Percentiles rank a stretch among this genome's conserved stretches.
These are phyloP conservation scores for Microdochium paspali DNA, from an alignment of 2,329 filamentous ascomycete genomes.

Conservation along the genomic window DNA sequence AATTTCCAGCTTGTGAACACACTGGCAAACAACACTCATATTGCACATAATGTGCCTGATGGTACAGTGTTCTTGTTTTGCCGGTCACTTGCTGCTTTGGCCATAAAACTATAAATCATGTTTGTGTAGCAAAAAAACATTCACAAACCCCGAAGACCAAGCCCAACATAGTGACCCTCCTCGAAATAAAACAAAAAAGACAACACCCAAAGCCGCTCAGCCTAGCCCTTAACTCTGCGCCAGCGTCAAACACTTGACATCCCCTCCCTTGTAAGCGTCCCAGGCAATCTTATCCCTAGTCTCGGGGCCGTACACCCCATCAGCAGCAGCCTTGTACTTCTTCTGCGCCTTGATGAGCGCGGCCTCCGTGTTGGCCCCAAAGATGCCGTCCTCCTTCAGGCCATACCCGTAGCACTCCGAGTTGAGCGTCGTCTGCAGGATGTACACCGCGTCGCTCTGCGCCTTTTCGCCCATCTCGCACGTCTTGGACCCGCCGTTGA, in stretches of 20 bases:
- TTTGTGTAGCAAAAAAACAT: too few relatives aligned
- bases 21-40: too few relatives aligned
- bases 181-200: too few relatives aligned
- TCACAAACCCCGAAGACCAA: too few relatives aligned
- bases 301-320: constrained; percentile 5
- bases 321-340: constrained; percentile 1
- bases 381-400: constrained; percentile 6
- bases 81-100: too few relatives aligned
- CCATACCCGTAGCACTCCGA: constrained; percentile 3
- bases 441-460: not conserved
- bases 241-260: not conserved
- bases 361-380: constrained; percentile 4
- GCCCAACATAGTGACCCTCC: too few relatives aligned
- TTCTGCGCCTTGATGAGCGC: constrained; percentile 4
- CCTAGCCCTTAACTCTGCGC: not conserved
- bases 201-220: too few relatives aligned
- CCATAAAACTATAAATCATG: too few relatives aligned
- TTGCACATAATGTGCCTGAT: too few relatives aligned
- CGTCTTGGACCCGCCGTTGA: not conserved
- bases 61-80: too few relatives aligned
- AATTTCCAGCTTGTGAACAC: too few relatives aligned
- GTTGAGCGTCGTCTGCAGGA: constrained; percentile 6
- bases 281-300: constrained; percentile 4
- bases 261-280: not conserved
- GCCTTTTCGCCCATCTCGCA: not conserved